Conservation (phyloP, 2,329 filamentous ascomycete species). For the Ascochyta koolunga region DNA sequence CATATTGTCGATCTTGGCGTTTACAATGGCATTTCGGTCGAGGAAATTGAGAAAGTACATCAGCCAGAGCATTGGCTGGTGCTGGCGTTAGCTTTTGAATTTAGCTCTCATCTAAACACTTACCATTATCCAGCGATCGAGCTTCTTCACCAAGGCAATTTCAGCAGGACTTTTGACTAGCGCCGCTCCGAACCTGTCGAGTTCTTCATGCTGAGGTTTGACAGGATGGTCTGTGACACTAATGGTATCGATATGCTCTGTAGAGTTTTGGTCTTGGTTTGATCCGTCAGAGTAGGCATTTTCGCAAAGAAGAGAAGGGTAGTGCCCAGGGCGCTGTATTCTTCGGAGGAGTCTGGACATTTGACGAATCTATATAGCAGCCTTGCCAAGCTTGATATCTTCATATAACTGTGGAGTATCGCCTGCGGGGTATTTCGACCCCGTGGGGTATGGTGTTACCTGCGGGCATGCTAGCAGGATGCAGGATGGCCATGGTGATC, state of each 20-base stretch:
- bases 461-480: constrained; percentile 8
- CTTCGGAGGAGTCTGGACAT: background rate
- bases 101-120: background rate
- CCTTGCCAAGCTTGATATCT: constrained; percentile 11
- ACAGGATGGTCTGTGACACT: constrained; percentile 14
- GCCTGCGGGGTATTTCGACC: constrained; percentile 13
- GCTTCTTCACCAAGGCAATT: constrained; percentile 30
- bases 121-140: constrained; percentile 35
- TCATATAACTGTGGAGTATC: constrained; percentile 4
- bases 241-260: constrained; percentile 22
- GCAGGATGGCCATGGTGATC: constrained; percentile 10
- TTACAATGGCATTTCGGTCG: constrained; percentile 69
- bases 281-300: constrained; percentile 10
- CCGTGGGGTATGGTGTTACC: constrained; percentile 6
- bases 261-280: constrained; percentile 8
- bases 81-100: background rate
- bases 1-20: constrained; percentile 67
- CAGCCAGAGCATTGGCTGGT: constrained; percentile 15
- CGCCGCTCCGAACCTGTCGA: constrained; percentile 34
- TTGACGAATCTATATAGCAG: constrained; percentile 4
- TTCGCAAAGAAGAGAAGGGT: background rate
- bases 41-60: constrained; percentile 49
- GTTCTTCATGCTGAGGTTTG: constrained; percentile 20
- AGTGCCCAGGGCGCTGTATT: background rate
- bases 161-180: constrained; percentile 30